Conservation (phyloP, 768 basidiomycete species). For the Heimioporus sp. region DNA sequence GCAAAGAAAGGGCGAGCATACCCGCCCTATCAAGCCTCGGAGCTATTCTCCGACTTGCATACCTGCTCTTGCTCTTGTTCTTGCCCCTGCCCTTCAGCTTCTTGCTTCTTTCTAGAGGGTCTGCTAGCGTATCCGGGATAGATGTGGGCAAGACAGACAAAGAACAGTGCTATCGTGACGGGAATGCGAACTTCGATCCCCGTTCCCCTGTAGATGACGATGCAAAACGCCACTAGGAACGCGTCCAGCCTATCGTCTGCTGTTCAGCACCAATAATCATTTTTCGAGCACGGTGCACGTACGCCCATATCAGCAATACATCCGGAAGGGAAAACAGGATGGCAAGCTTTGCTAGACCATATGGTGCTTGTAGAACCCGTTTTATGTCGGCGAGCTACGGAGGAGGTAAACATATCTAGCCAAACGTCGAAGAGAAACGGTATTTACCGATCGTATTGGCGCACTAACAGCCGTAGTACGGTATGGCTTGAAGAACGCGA, state of each 20-base stretch:
- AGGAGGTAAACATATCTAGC: neutral
- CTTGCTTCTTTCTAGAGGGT: neutral
- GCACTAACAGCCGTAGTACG: constrained; percentile 33
- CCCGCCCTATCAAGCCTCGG: too few species aligned
- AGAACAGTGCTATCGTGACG: constrained; percentile 21
- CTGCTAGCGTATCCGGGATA: constrained; percentile 29
- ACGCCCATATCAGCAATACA: constrained; percentile 41
- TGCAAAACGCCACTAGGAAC: constrained; percentile 32
- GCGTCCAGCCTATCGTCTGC: constrained; percentile 28
- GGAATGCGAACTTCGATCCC: constrained; percentile 24
- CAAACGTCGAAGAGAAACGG: neutral
- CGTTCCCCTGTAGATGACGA: constrained; percentile 30
- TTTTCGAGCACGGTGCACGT: neutral
- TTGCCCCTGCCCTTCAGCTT: too few species aligned
- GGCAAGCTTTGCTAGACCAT: constrained; percentile 36
- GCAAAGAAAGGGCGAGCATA: too few species aligned
- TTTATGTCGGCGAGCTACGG: constrained; percentile 25
- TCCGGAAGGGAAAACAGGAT: constrained; percentile 42
- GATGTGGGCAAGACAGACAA: constrained; percentile 22
- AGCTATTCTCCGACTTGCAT: too few species aligned
- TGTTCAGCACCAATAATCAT: constrained; percentile 1
- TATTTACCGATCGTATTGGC: constrained; percentile 25
- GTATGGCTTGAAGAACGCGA: constrained; percentile 31
- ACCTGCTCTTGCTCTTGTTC: too few species aligned
- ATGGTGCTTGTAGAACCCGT: constrained; percentile 21